Conservation (phyloP, 805 yeast genomes). For the Starmerella apis region DNA sequence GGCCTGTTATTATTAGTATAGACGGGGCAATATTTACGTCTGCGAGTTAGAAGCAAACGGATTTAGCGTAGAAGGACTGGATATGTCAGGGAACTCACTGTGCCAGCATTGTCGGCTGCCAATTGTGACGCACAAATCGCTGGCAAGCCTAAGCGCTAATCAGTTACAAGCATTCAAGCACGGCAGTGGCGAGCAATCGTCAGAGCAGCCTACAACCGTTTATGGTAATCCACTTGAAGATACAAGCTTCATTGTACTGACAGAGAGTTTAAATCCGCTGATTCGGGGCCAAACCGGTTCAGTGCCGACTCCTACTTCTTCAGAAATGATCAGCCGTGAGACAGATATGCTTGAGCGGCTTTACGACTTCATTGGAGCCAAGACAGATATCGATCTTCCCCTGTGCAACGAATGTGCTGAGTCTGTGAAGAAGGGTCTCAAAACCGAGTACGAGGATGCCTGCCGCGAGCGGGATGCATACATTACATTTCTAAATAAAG, state of each 20-base stretch:
- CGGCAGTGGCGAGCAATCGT: constrained; percentile 14
- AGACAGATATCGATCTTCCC: constrained; percentile 74
- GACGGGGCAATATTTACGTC: too few species aligned
- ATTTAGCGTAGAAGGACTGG: too few species aligned
- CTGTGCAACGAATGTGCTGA: constrained; percentile 80
- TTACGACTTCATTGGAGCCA: constrained; percentile 59
- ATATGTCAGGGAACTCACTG: constrained; percentile 21
- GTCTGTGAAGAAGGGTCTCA: constrained; percentile 51
- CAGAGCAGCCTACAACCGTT: constrained; percentile 22
- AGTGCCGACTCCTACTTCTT: background rate
- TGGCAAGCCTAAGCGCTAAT: constrained; percentile 43
- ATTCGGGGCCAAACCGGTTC: constrained; percentile 7
- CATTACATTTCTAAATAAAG: constrained; percentile 56
- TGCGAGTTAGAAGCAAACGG: too few species aligned
- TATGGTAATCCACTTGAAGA: constrained; percentile 27
- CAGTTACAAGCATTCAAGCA: constrained; percentile 47
- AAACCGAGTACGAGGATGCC: constrained; percentile 57
- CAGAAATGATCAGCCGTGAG: constrained; percentile 14
- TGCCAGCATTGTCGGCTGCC: constrained; percentile 61
- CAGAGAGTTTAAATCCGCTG: constrained; percentile 26
- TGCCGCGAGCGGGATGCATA: constrained; percentile 72
- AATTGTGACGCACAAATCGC: constrained; percentile 45
- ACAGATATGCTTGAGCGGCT: constrained; percentile 43
- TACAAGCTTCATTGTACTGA: constrained; percentile 24
- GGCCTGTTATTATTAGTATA: too few species aligned